phyloP scores from a whole-genome alignment of 2,329 filamentous ascomycete species.

The Cladosporium sp. region DNA sequence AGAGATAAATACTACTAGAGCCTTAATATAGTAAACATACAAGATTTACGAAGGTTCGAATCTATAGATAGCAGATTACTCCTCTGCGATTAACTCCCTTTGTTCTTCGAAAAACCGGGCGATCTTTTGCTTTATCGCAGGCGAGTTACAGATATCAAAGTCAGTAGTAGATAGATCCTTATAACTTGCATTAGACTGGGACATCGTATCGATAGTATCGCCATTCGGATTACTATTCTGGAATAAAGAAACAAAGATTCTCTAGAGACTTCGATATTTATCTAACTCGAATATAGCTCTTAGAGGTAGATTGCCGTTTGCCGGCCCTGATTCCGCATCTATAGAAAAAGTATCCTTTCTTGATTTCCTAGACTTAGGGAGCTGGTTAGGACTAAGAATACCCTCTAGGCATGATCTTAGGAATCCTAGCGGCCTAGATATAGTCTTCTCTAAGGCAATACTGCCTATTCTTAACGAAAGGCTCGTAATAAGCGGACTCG shows the following conservation, averaged over 20 bases:
- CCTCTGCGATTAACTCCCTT: conserved; percentile 2
- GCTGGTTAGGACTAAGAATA: neutral
- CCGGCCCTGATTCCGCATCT: neutral
- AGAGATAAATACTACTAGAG: neutral
- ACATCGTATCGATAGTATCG: neutral
- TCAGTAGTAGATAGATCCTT: conserved; percentile 6
- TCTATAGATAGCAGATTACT: neutral
- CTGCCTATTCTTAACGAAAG: neutral
- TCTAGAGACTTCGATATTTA: conserved; percentile 1
- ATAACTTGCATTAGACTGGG: conserved; percentile 3
- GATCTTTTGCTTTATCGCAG: conserved; percentile 4
- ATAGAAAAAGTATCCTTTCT: neutral
- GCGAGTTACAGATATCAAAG: conserved; percentile 3
- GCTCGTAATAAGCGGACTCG: neutral
- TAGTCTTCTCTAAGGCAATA: conserved; percentile 3
- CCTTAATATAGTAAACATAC: neutral
- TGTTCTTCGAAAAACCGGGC: conserved; percentile 4
- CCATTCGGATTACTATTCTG: neutral
- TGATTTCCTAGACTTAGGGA: conserved; percentile 4
- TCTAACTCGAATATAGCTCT: conserved; percentile 2
- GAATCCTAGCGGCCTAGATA: neutral
- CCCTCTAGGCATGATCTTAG: conserved; percentile 1
- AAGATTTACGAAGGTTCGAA: neutral
- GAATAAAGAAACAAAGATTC: conserved; percentile 2
- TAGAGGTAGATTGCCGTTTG: conserved; percentile 1